Base-by-base conservation (phyloP, 495 filamentous ascomycete species). In the Penicillium psychrofluorescens region DNA sequence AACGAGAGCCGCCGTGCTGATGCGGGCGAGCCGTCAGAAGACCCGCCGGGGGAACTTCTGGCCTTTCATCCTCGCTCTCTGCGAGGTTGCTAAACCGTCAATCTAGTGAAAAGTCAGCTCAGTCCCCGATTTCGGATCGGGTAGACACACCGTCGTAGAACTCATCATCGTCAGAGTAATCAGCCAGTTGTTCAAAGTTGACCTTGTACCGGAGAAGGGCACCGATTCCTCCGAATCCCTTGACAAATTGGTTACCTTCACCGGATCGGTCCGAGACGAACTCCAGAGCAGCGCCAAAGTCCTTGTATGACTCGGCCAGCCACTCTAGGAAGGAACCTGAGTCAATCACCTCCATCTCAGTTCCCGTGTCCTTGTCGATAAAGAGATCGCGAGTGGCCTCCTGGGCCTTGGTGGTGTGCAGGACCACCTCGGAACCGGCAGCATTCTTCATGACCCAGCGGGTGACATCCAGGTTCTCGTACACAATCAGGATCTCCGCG, bases 221-320 rank as follows among this genome's bases (percentile, higher is more conserved):
- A 46, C 92, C 92, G 53, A 98, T 94, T 56, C 92, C 92, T 82
- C 92, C 92, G 59, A 98, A 98, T 43, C 92, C 92, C 71, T 95
- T 96, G 55, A 98, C 92, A 72, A 98, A 98, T 72, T 98, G 92
- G 69, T 98, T 98, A 59, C 92, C 92, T 66, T 98, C 92, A 50
- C 85, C 89, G 32, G 90, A 95, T 31, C 89, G 83, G 62, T 98
- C 92, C 15, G 91, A 96, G 30, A 98, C 94, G 52, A 98, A 98
- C 68, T 98, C 92, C 14, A 98, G 80, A n/a, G 76, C 85, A 32
- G 92, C 88, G 66, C 92, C 92, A 56, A 95, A 97, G 63, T 97
- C 89, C 64, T 90, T 92, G 73, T 97, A 95, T 61, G 86, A 84
- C 67, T 98, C 92, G 11, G 92, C 92, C 42, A 98, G 86, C 92